Conservation (phyloP, 2,329 filamentous ascomycete genomes). For the Fusarium sp. region DNA sequence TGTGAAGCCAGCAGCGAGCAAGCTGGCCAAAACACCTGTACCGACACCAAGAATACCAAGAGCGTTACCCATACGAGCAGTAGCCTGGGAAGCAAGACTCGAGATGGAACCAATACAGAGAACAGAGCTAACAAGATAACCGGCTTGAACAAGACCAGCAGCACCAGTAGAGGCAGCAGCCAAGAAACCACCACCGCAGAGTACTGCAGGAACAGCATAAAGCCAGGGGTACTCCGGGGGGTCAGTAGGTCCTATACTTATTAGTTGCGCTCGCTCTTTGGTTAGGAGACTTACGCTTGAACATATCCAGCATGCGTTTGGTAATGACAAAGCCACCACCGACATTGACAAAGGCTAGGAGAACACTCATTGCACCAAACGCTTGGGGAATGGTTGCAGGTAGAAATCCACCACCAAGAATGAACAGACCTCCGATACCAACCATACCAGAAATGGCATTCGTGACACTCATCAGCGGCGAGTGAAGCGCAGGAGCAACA, state of each 20-base stretch:
- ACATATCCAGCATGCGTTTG: constrained; percentile 95
- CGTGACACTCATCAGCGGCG: constrained; percentile 91
- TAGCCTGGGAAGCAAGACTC: constrained; percentile 83
- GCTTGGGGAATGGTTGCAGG: constrained; percentile 83
- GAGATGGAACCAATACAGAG: constrained; percentile 89
- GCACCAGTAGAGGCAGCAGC: constrained; percentile 85
- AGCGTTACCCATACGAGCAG: constrained; percentile 86
- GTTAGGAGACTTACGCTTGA: constrained; percentile 68
- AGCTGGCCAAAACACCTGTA: constrained; percentile 84
- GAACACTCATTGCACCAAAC: constrained; percentile 83
- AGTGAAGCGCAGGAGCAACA: constrained; percentile 85
- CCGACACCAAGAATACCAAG: constrained; percentile 88
- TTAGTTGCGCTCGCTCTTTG: constrained; percentile 21
- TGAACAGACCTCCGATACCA: constrained; percentile 87
- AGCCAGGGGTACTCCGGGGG: constrained; percentile 91
- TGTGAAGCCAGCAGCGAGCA: constrained; percentile 84
- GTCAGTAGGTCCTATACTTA: constrained; percentile 76
- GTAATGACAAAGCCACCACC: constrained; percentile 92
- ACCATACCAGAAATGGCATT: constrained; percentile 96
- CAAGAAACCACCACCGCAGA: constrained; percentile 86
- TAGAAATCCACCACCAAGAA: constrained; percentile 84
- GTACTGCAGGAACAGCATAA: constrained; percentile 79
- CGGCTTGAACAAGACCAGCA: constrained; percentile 86
- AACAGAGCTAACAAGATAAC: constrained; percentile 86
- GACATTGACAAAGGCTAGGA: constrained; percentile 89